These are phyloP conservation scores for Podaxis carcinomalis DNA, from an alignment of 768 basidiomycete genomes.

Conservation along the genomic window DNA sequence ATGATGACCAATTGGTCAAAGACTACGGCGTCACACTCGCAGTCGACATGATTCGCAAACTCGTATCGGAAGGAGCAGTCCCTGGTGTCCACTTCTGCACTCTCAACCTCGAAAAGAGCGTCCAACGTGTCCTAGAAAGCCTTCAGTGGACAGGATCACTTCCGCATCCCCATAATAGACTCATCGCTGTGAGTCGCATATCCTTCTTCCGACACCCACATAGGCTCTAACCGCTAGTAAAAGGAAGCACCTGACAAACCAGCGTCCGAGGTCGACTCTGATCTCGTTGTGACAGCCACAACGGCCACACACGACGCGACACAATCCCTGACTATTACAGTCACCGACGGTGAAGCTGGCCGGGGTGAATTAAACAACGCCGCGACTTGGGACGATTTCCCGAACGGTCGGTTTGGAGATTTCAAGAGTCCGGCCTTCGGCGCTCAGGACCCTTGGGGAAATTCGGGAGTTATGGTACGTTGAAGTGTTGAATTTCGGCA, in stretches of 20 bases:
- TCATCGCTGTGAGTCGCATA: conserved; percentile 51
- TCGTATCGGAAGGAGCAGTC: conserved; percentile 52
- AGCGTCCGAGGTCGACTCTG: conserved; percentile 22
- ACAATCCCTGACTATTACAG: conserved; percentile 45
- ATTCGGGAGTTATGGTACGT: conserved; percentile 54
- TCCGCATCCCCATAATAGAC: conserved; percentile 48
- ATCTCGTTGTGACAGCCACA: conserved; percentile 57
- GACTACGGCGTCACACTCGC: conserved; percentile 90
- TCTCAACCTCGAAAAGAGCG: conserved; percentile 94
- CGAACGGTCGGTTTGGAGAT: conserved; percentile 97
- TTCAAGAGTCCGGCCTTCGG: conserved; percentile 97
- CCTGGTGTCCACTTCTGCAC: conserved; percentile 92
- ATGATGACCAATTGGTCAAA: conserved; percentile 92
- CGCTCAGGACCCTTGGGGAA: conserved; percentile 72
- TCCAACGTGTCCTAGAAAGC: conserved; percentile 76
- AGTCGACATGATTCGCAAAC: conserved; percentile 67
- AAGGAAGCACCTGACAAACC: conserved; percentile 37
- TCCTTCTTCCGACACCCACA: conserved; percentile 2
- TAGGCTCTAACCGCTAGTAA: conserved; percentile 7
- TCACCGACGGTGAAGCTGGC: conserved; percentile 52
- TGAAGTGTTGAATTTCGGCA: neutral
- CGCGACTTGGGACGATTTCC: conserved; percentile 91
- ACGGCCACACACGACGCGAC: conserved; percentile 63
- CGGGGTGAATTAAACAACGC: conserved; percentile 75
- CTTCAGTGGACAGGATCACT: conserved; percentile 65